Evolutionary conservation across 768 basidiomycete species (phyloP).

Genomic region (Leccinum pellstonianum): DNA sequence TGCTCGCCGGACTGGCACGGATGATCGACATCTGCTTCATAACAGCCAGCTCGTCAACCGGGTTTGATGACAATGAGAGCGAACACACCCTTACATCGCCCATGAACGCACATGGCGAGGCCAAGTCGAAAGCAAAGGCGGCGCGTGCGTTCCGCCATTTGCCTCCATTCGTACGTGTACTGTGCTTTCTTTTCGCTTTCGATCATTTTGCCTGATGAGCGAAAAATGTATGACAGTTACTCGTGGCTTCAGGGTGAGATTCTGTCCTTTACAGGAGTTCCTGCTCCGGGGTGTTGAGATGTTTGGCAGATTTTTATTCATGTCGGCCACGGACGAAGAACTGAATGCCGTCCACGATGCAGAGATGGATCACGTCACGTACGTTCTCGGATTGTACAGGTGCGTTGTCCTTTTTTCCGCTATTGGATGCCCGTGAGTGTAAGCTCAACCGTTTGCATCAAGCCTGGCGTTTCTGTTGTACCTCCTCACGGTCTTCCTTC

Average conservation of each 20-base stretch:
- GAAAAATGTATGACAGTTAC: conserved; percentile 42
- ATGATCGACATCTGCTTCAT: conserved; percentile 87
- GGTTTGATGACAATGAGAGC: conserved; percentile 52
- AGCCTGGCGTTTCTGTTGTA: conserved; percentile 74
- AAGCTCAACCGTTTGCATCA: neutral
- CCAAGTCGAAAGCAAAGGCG: conserved; percentile 35
- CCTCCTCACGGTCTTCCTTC: conserved; percentile 64
- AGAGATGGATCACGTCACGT: conserved; percentile 91
- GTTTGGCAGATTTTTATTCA: conserved; percentile 69
- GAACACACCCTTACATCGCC: conserved; percentile 63
- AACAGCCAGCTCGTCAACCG: conserved; percentile 34
- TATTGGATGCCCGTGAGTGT: neutral
- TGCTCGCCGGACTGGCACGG: conserved; percentile 77
- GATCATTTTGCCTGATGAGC: conserved; percentile 5
- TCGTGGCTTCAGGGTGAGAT: conserved; percentile 68
- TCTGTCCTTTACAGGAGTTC: neutral
- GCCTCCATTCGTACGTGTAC: conserved; percentile 76
- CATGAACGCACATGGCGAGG: conserved; percentile 12
- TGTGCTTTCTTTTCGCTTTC: neutral
- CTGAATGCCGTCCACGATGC: conserved; percentile 62
- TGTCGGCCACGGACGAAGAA: conserved; percentile 94
- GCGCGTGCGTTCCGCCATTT: conserved; percentile 76
- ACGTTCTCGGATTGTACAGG: conserved; percentile 83
- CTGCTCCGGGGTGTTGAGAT: neutral
- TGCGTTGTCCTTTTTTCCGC: conserved; percentile 27